Base-by-base conservation (phyloP, 2,329 filamentous ascomycete genomes). In the Pseudomassariella vexata region DNA sequence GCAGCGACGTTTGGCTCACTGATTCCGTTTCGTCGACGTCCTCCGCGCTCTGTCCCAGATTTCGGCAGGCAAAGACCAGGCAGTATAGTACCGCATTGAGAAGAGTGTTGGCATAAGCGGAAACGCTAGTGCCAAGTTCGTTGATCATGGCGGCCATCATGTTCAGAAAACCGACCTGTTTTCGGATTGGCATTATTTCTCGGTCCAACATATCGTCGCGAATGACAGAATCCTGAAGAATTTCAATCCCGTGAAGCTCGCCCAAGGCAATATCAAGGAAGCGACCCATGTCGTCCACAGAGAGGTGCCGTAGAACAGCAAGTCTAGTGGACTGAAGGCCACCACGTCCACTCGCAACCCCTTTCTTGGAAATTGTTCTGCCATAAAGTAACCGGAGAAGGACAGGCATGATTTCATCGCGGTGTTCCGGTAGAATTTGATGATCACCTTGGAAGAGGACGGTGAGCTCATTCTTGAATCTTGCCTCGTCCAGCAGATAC, bases 401-500 rank as follows among this genome's bases (percentile, higher is more conserved):
- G 5, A 98, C 76, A 2, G 92, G 90, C 70, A 96, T 85, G 21
- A 95, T 60, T 27, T 78, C 74, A 4, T 64, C 50, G 7, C 83
- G 77, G 50, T 98, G 87, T 30, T 82, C 76, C 6, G 79, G 65
- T 44, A 81, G 79, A 42, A 95, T 82, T 34, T 80, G 61, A 36
- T 79, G 79, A 12, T 85, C 80, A 11, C 82, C 75, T 49, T 87
- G 82, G 32, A 98, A 73, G 42, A 98, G 83, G 5, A 92, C 78
- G 1, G 87, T 82, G n/a, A 98, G 71, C 53, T 96, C 90, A 49
- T 96, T 92, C 50, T 88, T 86, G 61, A 96, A 95, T 29, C 85
- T 76, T 16, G 85, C 80, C 41, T 96, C 92, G 44, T 98, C 92
- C 7, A 96, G 73, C 2, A 98, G 68, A 46, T 87, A 89, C 40